Evolutionary conservation across 345 rosid genomes (phyloP), one percentile per base, ranked within the genome.

Genomic region (Firmiana major): DNA sequence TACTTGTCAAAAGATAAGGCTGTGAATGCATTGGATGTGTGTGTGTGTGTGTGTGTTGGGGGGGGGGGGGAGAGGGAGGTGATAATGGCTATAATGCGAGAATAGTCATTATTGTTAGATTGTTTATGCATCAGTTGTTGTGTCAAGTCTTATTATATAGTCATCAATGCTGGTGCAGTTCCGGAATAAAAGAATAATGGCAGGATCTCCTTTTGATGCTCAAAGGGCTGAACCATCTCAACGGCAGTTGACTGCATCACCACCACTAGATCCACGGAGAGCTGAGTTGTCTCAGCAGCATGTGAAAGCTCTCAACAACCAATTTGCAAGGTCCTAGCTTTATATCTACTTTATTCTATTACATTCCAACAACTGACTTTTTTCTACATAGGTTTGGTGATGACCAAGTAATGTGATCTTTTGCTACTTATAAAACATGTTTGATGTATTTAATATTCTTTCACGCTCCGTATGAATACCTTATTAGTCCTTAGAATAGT

Each of bases 261-360:
- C 84, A 2, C 64, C 80, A 1, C 82, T 93, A 76, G 97, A 92
- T 81, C 74, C 68, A 49, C 83, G 84, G 76, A 84, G 88, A 8
- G 97, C 98, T 46, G 91, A 90, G 85, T 82, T 85, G 81, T 90
- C 98, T 73, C 84, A 75, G 59, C 94, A 88, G 84, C 97, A 93
- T 83, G 98, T 93, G 85, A 85, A 93, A 81, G 94, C 98, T 85
- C 97, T 93, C 80, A 96, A 96, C 85, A 81, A 86, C 75, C 99
- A 96, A 80, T 96, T 92, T 78, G 94, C 97, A 79, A 93, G 99
- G 98, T 95, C 80, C 42, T 76, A 53, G 24, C 70, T 26, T 26
- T 80, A 69, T 49, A 43, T 28, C 49, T 69, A 10, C 28, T 57
- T 53, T 12, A 55, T 51, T 38, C 10, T 48, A 9, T 26, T 40